A percentile compares a stretch with the other conserved stretches of the same genome.
phyloP scores from a whole-genome alignment of 768 basidiomycete genomes.

The Calocybe cyanea region DNA sequence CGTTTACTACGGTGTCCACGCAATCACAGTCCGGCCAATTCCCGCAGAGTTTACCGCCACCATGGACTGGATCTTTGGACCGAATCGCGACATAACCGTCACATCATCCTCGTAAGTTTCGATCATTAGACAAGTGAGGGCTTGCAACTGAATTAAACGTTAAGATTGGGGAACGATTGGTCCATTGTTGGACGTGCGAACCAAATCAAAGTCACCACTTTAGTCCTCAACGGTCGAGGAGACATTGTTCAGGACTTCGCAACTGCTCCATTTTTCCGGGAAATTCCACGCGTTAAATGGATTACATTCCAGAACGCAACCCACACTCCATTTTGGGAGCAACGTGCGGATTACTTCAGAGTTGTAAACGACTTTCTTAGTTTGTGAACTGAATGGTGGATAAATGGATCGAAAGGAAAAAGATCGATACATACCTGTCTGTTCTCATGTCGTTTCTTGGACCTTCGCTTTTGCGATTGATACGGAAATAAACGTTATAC shows the following conservation, averaged over 20 bases:
- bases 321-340: conserved; percentile 41
- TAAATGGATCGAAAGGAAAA: too few species aligned
- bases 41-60: conserved; percentile 16
- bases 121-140: too few species aligned
- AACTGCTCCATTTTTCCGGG: conserved; percentile 32
- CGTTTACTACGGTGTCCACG: conserved; percentile 21
- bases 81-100: background rate
- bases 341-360: conserved; percentile 35
- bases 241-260: conserved; percentile 39
- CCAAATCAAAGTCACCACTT: conserved; percentile 23
- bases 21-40: conserved; percentile 14
- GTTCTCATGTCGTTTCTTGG: background rate
- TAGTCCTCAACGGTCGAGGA: conserved; percentile 38
- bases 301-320: conserved; percentile 38
- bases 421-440: background rate
- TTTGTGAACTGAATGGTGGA: background rate
- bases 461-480: background rate
- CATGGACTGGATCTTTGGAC: conserved; percentile 18
- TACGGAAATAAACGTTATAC: too few species aligned
- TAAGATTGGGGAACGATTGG: too few species aligned
- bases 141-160: too few species aligned
- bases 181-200: background rate
- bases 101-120: too few species aligned
- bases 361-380: conserved; percentile 29
- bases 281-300: conserved; percentile 39